Percentiles rank a stretch among this genome's conserved stretches.
Conservation (phyloP, 257 asterid genomes). For the Solanum ossicruentum region DNA sequence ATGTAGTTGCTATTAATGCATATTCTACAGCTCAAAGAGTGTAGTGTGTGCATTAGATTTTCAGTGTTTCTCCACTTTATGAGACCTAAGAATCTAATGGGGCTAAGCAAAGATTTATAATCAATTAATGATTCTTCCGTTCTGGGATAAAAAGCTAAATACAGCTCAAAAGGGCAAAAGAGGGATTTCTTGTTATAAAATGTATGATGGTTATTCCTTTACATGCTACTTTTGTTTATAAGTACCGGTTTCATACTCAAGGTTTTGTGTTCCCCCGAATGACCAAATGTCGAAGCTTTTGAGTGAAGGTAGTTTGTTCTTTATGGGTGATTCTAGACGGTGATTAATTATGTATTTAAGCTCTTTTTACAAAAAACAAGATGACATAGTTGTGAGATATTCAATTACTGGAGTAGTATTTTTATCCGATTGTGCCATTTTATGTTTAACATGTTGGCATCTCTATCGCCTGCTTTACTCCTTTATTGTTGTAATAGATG, state of each 20-base stretch:
- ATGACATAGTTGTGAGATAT: background rate
- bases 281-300: background rate
- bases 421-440: background rate
- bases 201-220: background rate
- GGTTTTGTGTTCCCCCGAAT: background rate
- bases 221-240: background rate
- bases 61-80: background rate
- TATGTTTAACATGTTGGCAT: background rate
- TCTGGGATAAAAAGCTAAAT: background rate
- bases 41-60: background rate
- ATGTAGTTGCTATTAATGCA: background rate
- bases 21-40: background rate
- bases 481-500: background rate
- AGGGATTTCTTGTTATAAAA: background rate
- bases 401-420: background rate
- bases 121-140: background rate
- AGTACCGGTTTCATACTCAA: background rate
- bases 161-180: background rate
- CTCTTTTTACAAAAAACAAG: background rate
- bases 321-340: background rate
- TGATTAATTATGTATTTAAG: background rate
- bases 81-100: background rate
- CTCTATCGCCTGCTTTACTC: background rate
- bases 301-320: background rate
- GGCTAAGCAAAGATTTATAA: background rate